phyloP scores from a whole-genome alignment of 495 filamentous ascomycete species.

The Hypoxylon lienhwacheense region DNA sequence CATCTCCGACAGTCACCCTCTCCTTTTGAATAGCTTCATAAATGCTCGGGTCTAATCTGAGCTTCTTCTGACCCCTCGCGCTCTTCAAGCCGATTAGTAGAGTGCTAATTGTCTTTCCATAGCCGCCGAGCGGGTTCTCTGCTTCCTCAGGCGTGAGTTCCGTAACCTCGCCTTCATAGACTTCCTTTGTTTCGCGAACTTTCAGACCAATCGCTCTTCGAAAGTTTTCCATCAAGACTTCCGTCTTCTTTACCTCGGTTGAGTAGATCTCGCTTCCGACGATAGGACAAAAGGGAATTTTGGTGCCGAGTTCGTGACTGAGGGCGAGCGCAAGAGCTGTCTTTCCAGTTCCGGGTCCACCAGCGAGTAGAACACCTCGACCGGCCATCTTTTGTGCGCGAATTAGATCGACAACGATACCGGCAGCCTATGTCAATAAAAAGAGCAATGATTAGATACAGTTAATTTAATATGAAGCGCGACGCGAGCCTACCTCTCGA shows the following conservation, averaged over 20 bases:
- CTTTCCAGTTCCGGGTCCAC: slow-evolving; percentile 92
- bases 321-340: slow-evolving; percentile 93
- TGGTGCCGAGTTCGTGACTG: slow-evolving; percentile 91
- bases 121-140: slow-evolving; percentile 96
- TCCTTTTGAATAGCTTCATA: slow-evolving; percentile 99
- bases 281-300: slow-evolving; percentile 96
- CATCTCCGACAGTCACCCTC: slow-evolving; percentile 90
- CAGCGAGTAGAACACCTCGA: slow-evolving; percentile 87
- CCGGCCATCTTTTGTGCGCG: slow-evolving; percentile 96
- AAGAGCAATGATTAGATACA: not conserved
- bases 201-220: slow-evolving; percentile 92
- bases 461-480: slow-evolving; percentile 17
- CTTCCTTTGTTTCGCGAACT: slow-evolving; percentile 96
- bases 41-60: slow-evolving; percentile 93
- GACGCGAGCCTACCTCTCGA: slow-evolving; percentile 64
- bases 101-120: slow-evolving; percentile 91
- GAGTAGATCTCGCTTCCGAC: slow-evolving; percentile 97
- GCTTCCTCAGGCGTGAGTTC: slow-evolving; percentile 94
- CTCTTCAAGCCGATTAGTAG: slow-evolving; percentile 88
- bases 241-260: slow-evolving; percentile 98
- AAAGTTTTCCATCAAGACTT: slow-evolving; percentile 98
- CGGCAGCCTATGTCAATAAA: slow-evolving; percentile 64
- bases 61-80: slow-evolving; percentile 91
- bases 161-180: slow-evolving; percentile 96
- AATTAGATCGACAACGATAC: slow-evolving; percentile 92